Evolutionary conservation across 495 filamentous ascomycete genomes (phyloP), one percentile per base, ranked within the genome.

Genomic region (Pseudevernia furfuracea): DNA sequence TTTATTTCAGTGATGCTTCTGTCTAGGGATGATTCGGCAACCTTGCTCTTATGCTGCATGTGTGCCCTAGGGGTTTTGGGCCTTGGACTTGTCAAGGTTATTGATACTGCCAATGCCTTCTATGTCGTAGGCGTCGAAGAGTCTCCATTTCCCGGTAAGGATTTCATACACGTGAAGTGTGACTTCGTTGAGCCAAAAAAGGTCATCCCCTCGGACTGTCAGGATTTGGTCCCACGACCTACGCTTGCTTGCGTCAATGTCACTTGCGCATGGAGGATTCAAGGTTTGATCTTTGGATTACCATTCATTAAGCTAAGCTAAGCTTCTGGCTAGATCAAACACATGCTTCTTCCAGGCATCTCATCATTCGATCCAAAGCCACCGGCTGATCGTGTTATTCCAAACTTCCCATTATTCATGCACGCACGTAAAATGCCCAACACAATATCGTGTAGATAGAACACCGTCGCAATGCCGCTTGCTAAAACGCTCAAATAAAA

Each of bases 381-480:
- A 55, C 28, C 15, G 52, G 30, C 30, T 34, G 15, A 55, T 55
- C 30, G 52, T 9, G 17, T 55, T 30, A 5, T 55, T 55, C 15
- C 28, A 7, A 55, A 34, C 1, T 8, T 21, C 8, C 34, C 36
- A 59, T 59, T 38, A 59, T 15, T 19, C 57, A 59, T 59, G 57
- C 38, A 59, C 25, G 48, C 48, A 21, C 48, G 9, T 17, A 57
- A 62, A 4, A 56, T 43, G 11, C 37, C 38, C 30, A 19, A 46
- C 4, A 64, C 58, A 36, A 34, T 4, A 44, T 44, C 34, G 32
- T 28, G 30, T 61, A 52, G 58, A 61, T 67, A 44, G 32, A 62
- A 62, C 46, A 49, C 66, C 59, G 41, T 41, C 32, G n/a, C 56
- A 66, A 68, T 64, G 62, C 62, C 62, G 62, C 62, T 64, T 37